Evolutionary conservation across 2,329 filamentous ascomycete species (phyloP).

Genomic region (Aureobasidium melanogenum): DNA sequence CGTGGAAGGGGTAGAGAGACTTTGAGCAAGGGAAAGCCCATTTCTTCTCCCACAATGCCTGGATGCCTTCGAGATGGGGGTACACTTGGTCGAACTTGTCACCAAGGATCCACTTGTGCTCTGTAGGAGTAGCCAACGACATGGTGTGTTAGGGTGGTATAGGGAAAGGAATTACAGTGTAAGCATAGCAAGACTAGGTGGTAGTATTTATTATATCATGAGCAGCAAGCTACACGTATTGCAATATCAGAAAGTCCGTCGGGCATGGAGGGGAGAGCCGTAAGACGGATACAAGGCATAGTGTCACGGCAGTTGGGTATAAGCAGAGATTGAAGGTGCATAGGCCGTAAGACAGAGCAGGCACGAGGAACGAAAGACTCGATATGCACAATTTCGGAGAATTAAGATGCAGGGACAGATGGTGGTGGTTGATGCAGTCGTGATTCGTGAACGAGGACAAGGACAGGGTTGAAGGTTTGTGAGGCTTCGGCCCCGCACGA

Average conservation of each 20-base stretch:
- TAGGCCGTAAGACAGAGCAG: neutral
- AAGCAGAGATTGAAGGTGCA: neutral
- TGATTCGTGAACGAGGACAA: neutral
- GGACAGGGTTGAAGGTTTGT: neutral
- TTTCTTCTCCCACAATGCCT: slow-evolving; percentile 40
- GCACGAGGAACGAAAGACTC: neutral
- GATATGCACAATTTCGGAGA: neutral
- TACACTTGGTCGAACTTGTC: slow-evolving; percentile 40
- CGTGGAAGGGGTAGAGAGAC: slow-evolving; percentile 26
- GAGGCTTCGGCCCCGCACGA: neutral
- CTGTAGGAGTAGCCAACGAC: slow-evolving; percentile 10
- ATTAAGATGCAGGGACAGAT: neutral
- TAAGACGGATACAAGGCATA: neutral
- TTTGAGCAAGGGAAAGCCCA: slow-evolving; percentile 27
- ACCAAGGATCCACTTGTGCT: slow-evolving; percentile 31
- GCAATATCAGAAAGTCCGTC: slow-evolving; percentile 3
- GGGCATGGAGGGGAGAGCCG: slow-evolving; percentile 6
- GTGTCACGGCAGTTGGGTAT: slow-evolving; percentile 3
- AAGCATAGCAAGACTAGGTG: neutral
- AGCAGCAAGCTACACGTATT: neutral
- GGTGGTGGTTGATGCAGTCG: neutral
- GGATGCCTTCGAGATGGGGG: slow-evolving; percentile 52
- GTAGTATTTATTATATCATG: neutral
- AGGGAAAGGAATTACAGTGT: neutral
- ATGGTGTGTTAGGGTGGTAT: neutral